These are phyloP conservation scores for Cryptococcus hybrid DNA, from an alignment of 1,284 basidiomycete genomes.

Conservation along the genomic window DNA sequence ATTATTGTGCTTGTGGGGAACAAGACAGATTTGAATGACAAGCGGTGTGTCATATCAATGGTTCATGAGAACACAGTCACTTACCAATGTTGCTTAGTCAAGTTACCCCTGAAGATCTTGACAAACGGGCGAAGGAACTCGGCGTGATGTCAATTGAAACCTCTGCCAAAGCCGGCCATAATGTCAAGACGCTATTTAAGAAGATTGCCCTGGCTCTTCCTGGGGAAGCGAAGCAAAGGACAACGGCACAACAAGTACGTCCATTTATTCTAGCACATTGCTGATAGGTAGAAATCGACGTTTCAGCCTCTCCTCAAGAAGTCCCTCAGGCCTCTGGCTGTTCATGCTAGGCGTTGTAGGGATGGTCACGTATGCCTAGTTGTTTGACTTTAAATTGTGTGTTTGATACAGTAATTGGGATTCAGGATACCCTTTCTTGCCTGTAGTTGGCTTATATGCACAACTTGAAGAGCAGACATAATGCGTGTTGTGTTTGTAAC, in stretches of 20 bases:
- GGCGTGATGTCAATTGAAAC: conserved; percentile 99
- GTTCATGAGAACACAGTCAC: not conserved
- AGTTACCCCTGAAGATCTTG: conserved; percentile 98
- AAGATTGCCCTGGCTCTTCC: conserved; percentile 97
- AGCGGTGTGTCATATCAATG: conserved; percentile 24
- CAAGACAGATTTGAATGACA: conserved; percentile 80
- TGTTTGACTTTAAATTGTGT: no score
- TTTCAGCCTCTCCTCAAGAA: conserved; percentile 40
- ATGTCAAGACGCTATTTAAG: conserved; percentile 96
- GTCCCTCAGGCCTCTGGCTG: conserved; percentile 46
- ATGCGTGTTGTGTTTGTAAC: no score
- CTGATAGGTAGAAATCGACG: conserved; percentile 47
- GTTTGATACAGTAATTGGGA: no score
- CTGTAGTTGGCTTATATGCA: no score
- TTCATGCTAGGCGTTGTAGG: conserved; percentile 31
- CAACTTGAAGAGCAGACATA: no score
- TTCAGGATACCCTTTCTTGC: no score
- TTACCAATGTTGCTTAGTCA: conserved; percentile 59
- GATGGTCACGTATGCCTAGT: no score
- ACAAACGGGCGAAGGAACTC: conserved; percentile 86
- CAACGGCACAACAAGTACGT: conserved; percentile 57
- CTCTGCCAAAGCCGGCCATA: conserved; percentile 98
- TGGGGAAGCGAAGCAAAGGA: conserved; percentile 76
- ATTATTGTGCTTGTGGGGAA: conserved; percentile 99
- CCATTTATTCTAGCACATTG: no score